These are phyloP conservation scores for Singerocomus inundabilis DNA, from an alignment of 1,284 basidiomycete genomes.

Conservation along the genomic window DNA sequence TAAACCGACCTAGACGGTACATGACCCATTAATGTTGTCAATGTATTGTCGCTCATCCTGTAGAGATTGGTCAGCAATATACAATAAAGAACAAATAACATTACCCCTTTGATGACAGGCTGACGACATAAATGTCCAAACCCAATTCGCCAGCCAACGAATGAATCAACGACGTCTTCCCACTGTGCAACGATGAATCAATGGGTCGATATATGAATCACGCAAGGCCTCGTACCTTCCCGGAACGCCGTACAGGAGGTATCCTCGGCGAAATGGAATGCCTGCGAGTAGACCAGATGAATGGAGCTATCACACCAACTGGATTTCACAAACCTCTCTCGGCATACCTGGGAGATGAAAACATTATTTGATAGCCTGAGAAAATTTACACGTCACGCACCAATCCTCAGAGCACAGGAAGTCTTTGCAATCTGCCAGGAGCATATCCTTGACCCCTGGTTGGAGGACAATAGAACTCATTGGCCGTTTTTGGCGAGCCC, in stretches of 20 bases:
- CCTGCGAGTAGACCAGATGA: constrained; percentile 43
- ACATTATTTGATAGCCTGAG: constrained; percentile 12
- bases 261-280: constrained; percentile 83
- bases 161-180: constrained; percentile 82
- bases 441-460: constrained; percentile 84
- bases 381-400: constrained; percentile 42
- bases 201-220: constrained; percentile 3
- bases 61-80: constrained; percentile 11
- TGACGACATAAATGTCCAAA: constrained; percentile 87
- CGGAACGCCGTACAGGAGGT: constrained; percentile 79
- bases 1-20: constrained; percentile 70
- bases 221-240: constrained; percentile 56
- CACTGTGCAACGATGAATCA: constrained; percentile 42
- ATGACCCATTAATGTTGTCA: constrained; percentile 78
- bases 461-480: constrained; percentile 86
- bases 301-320: constrained; percentile 15
- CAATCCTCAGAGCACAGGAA: constrained; percentile 81
- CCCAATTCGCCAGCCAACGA: constrained; percentile 82
- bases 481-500: constrained; percentile 79
- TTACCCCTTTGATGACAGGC: constrained; percentile 79
- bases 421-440: constrained; percentile 79
- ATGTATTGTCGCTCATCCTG: constrained; percentile 85
- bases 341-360: constrained; percentile 61
- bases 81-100: constrained; percentile 21
- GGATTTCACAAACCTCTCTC: constrained; percentile 61